Base-by-base conservation (phyloP, 306 rosid species). In the Sicyos baderoa region DNA sequence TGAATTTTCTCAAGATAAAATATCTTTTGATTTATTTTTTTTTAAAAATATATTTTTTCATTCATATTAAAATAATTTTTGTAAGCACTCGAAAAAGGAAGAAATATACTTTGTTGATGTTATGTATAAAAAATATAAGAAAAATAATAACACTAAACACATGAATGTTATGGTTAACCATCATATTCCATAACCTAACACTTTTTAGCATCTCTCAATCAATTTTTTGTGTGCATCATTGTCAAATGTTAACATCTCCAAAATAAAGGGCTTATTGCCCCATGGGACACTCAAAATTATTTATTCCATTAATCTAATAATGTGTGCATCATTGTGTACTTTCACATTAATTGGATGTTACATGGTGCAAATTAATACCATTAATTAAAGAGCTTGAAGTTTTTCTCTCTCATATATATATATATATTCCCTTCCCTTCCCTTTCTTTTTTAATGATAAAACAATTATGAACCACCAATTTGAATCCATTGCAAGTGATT, bases 181-280 rank as follows among this genome's bases (percentile, higher is more conserved):
- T 65, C 71, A 19, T 64, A 44, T 19, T 44, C 52, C 22, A 37
- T 18, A 17, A n/a, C 17, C 17, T 10, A 63, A 2, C 52, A 3
- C n/a, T 15, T 61, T 29, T n/a, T 61, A 16, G 51, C 15, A 42
- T 42, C n/a, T 64, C 52, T 64, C 32, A 61, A 61, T 61, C 68
- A 61, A 61, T 42, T 44, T 18, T 12, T 42, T 40, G 12, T 45
- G 1, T 19, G 23, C 13, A 11, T 65, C 70, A 21, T 65, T 13
- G 37, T 65, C 70, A 45, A 44, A 23, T 12, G 70, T 65, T 65
- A 13, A 42, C 32, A 12, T 64, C 17, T 42, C 6, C 18, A 19
- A 19, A 42, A 7, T 44, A 64, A 64, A 59, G 12, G 14, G 18
- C n/a, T 4, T 12, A 63, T 19, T 42, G 70, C 45, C 54, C 70